These are phyloP conservation scores for Urochloa ruziziensis DNA, from an alignment of 176 grass and related monocot species.

Conservation along the genomic window DNA sequence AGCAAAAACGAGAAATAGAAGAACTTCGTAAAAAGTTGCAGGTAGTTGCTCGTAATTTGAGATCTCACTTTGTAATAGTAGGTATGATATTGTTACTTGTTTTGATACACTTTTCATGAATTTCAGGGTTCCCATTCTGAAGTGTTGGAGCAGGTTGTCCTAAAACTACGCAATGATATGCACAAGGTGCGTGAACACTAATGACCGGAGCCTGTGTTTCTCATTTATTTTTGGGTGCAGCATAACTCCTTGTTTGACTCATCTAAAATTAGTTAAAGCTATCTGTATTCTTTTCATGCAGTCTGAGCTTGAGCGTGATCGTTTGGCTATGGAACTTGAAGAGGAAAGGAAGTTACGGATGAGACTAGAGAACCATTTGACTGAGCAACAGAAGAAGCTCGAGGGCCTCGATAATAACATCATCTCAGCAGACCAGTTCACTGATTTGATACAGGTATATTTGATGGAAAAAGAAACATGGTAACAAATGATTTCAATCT, in stretches of 20 bases:
- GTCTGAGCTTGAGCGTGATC: conserved; percentile 92
- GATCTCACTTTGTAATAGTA: no score
- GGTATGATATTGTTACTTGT: conserved; percentile 25
- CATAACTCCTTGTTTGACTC: not conserved
- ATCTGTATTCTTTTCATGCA: conserved; percentile 24
- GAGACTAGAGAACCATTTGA: conserved; percentile 47
- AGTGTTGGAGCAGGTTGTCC: conserved; percentile 84
- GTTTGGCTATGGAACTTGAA: conserved; percentile 82
- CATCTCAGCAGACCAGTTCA: conserved; percentile 38
- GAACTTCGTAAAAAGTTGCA: conserved; percentile 80
- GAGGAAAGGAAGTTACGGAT: conserved; percentile 76
- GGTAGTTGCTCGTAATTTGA: conserved; percentile 51
- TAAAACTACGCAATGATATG: conserved; percentile 95
- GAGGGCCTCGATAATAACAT: conserved; percentile 31
- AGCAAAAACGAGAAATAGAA: conserved; percentile 94
- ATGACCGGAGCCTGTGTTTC: not conserved
- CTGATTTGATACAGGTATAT: conserved; percentile 59
- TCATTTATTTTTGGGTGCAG: not conserved
- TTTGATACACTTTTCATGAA: conserved; percentile 23
- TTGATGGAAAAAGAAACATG: not conserved
- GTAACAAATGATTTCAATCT: not conserved
- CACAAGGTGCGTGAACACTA: conserved; percentile 64
- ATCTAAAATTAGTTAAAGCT: not conserved
- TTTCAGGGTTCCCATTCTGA: conserved; percentile 95
- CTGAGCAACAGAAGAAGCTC: conserved; percentile 66